Evolutionary conservation across 169 alveolate genomes (phyloP).

Genomic region (Amoebophrya sp.): DNA sequence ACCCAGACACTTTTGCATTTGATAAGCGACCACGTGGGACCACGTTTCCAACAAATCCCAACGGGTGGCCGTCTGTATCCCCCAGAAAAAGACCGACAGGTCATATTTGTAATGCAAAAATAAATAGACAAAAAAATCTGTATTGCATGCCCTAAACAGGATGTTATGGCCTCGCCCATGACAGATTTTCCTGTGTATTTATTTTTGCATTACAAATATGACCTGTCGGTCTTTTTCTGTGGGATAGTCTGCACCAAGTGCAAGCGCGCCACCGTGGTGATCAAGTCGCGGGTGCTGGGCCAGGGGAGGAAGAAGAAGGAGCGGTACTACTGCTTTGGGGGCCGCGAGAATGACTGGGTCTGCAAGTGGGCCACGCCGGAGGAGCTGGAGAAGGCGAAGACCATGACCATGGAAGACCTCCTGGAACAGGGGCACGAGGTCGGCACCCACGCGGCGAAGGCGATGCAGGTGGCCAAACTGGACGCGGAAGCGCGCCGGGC

Average conservation of each 20-base stretch:
- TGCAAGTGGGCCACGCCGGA: background rate
- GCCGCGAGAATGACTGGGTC: constrained; percentile 7
- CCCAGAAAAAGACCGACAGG: no score
- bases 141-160: no score
- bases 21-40: constrained; percentile 39
- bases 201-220: no score
- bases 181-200: no score
- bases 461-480: background rate
- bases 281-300: constrained; percentile 38
- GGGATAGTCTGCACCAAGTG: constrained; percentile 37
- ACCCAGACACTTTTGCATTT: constrained; percentile 28
- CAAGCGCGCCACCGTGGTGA: constrained; percentile 27
- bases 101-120: no score
- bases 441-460: background rate
- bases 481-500: background rate
- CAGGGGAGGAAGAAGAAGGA: constrained; percentile 43
- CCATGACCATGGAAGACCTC: background rate
- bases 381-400: background rate
- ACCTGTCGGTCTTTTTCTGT: no score
- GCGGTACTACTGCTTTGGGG: constrained; percentile 36
- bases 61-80: no score
- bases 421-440: background rate
- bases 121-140: no score
- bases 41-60: constrained; percentile 35
- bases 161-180: no score